Evolutionary conservation across 2,329 filamentous ascomycete genomes (phyloP).

Genomic region (Fusarium lateritium): DNA sequence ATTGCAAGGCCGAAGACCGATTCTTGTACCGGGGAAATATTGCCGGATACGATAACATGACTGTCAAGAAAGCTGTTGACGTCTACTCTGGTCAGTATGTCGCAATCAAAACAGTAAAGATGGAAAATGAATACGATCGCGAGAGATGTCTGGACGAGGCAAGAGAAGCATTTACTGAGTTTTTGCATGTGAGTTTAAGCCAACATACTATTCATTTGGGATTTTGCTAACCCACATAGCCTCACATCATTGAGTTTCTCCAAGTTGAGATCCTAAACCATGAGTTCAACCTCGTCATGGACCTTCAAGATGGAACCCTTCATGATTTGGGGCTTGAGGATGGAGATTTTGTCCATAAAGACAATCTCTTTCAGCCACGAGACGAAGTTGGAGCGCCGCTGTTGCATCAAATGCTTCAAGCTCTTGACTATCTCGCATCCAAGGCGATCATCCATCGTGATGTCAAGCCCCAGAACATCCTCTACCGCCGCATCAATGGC

Average conservation of each 20-base stretch:
- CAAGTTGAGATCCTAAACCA: neutral
- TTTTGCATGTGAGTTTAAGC: conserved; percentile 3
- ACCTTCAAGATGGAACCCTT: neutral
- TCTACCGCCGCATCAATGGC: neutral
- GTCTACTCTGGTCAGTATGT: conserved; percentile 1
- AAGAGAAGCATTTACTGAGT: neutral
- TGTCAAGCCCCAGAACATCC: conserved; percentile 2
- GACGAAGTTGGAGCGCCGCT: neutral
- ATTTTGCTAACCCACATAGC: neutral
- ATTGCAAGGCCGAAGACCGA: neutral
- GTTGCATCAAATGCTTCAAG: conserved; percentile 7
- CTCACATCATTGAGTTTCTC: conserved; percentile 9
- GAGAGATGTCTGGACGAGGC: neutral
- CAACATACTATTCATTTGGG: too few species aligned
- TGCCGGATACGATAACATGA: too few species aligned
- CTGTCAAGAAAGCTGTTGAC: neutral
- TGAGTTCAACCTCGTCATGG: conserved; percentile 2
- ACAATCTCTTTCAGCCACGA: neutral
- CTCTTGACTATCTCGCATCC: conserved; percentile 6
- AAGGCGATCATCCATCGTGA: conserved; percentile 16
- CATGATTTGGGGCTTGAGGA: neutral
- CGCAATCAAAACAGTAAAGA: too few species aligned
- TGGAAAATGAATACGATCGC: too few species aligned
- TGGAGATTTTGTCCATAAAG: neutral
- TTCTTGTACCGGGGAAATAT: neutral